Conservation (phyloP, 148 eudicot genomes). For the Vaccinium corymbosum region DNA sequence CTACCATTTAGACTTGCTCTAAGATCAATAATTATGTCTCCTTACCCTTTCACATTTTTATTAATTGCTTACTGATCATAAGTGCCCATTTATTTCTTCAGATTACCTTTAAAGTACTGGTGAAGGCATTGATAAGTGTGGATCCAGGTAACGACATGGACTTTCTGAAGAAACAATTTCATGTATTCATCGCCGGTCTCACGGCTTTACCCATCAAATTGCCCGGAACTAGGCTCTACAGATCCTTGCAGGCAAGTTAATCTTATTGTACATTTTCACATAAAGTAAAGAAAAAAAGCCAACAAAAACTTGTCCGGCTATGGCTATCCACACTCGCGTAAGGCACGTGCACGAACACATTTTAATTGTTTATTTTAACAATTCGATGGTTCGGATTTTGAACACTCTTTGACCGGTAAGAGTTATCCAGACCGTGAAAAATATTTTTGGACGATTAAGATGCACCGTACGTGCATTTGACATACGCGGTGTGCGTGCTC, state of each 20-base stretch:
- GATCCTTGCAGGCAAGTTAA: constrained; percentile 62
- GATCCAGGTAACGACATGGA: constrained; percentile 81
- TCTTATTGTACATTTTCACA: neutral
- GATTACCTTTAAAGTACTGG: constrained; percentile 90
- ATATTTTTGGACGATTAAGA: too few relatives aligned
- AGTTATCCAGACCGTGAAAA: too few relatives aligned
- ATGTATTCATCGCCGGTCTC: constrained; percentile 84
- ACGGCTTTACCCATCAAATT: constrained; percentile 83
- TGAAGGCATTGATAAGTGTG: constrained; percentile 78
- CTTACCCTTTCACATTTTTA: neutral
- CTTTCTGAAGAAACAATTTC: constrained; percentile 57
- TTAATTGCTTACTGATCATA: neutral
- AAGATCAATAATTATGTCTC: neutral
- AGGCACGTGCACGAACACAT: too few relatives aligned
- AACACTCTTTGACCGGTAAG: too few relatives aligned
- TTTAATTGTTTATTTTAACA: too few relatives aligned
- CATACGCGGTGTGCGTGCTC: too few relatives aligned
- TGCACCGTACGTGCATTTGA: too few relatives aligned
- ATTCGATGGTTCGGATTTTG: too few relatives aligned
- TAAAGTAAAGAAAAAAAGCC: too few relatives aligned
- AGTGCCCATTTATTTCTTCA: constrained; percentile 17
- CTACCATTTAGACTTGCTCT: neutral
- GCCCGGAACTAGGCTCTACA: constrained; percentile 77
- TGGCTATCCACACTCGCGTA: too few relatives aligned
- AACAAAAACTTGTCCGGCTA: too few relatives aligned